phyloP scores from a whole-genome alignment of 768 basidiomycete genomes.

The Russula virescens region DNA sequence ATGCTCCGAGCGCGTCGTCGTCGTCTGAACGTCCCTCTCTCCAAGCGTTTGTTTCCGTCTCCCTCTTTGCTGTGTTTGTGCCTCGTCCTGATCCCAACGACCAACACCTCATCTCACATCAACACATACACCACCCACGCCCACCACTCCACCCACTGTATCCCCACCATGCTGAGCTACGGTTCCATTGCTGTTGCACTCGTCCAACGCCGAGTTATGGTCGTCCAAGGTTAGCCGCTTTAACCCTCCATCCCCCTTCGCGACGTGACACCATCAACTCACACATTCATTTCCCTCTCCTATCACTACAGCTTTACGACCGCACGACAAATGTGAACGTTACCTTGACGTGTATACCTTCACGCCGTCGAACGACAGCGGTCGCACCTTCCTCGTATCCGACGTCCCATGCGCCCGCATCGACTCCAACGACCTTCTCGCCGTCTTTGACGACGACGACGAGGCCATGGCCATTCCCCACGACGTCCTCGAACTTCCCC shows the following conservation, averaged over 20 bases:
- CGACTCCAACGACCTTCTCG: conserved; percentile 50
- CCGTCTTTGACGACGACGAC: conserved; percentile 43
- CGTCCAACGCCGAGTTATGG: conserved; percentile 59
- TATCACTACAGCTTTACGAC: conserved; percentile 44
- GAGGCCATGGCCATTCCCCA: conserved; percentile 30
- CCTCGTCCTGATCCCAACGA: background rate
- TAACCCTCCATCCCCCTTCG: background rate
- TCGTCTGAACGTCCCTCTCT: background rate
- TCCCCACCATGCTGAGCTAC: conserved; percentile 27
- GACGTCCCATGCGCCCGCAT: conserved; percentile 60
- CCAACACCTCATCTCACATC: too few relatives aligned
- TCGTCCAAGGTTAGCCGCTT: conserved; percentile 52
- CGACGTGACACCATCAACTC: too few relatives aligned
- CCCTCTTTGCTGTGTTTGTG: background rate
- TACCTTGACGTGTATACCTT: conserved; percentile 65
- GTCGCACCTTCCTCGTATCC: conserved; percentile 59
- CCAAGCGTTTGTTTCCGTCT: background rate
- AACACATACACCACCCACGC: background rate
- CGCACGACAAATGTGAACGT: conserved; percentile 49
- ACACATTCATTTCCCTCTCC: background rate
- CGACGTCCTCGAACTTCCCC: conserved; percentile 63
- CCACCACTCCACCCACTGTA: background rate
- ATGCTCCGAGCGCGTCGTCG: background rate
- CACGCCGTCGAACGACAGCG: conserved; percentile 46
- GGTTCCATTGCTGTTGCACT: conserved; percentile 64